Evolutionary conservation across 371 early-diverging fungal genomes (phyloP), one percentile per base, ranked within the genome.

Genomic region (Umbelopsis sp.): DNA sequence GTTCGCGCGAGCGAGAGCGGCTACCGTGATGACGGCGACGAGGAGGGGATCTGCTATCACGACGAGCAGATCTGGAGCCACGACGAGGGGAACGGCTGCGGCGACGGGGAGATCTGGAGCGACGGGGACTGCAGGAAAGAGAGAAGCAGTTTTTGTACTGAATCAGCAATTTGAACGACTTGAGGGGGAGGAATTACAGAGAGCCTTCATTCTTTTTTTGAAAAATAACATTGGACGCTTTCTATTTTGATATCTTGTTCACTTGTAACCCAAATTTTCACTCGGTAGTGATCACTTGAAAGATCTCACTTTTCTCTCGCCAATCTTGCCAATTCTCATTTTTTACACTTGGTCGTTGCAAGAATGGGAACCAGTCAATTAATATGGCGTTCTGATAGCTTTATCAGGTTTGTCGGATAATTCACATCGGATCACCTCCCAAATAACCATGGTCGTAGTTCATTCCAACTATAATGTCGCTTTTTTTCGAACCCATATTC

Each of bases 1-100:
- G 57, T 6, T 57, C 75, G 51, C 70, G 69, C 20, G 82, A 82
- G 41, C 67, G 75, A 25, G 79, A 78, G 10, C 70, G 75, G 44
- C 76, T 75, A 48, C 74, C 75, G 67, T 76, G 67, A 35, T 71
- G 75, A 29, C 70, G 75, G 37, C 76, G 75, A 25, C 74, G 77
- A 68, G 76, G 67, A 41, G 71, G 76, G 8, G 77, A 76, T 22
- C 77, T 77, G 67, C 74, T 73, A 41, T 71, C 68, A 14, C 67
- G 73, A 66, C 72, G 74, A 50, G 74, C 74, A 11, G 57, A 57
- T 35, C 57, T 29, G 29, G 57, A 35, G 50, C 77, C 75, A 46
- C 76, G 82, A 45, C 74, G 74, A 29, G 77, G 76, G 62, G 76
- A 74, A 16, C 72, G 72, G 41, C 67, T 53, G 9, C 70, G 72